These are phyloP conservation scores for Linum lewisii DNA, from an alignment of 345 rosid genomes.

Conservation along the genomic window DNA sequence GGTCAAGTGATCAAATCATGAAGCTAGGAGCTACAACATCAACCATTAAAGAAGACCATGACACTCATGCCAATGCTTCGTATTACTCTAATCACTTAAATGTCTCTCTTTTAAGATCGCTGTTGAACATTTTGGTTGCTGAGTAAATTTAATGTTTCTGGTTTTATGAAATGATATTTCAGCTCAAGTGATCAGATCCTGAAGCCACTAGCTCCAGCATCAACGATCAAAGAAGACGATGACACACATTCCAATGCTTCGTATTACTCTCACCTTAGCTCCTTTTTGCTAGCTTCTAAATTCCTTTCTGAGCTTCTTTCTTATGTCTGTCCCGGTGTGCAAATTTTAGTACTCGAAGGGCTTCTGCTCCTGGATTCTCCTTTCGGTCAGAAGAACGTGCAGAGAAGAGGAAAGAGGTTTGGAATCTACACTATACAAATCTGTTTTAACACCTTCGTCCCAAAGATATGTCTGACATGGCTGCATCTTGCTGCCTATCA, in stretches of 20 bases:
- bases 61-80: slow-evolving; percentile 72
- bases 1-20: slow-evolving; percentile 39
- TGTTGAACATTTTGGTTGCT: neutral
- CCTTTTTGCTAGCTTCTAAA: slow-evolving; percentile 17
- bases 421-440: neutral
- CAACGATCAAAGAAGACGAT: slow-evolving; percentile 57
- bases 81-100: slow-evolving; percentile 31
- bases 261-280: slow-evolving; percentile 25
- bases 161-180: slow-evolving; percentile 19
- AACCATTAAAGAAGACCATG: slow-evolving; percentile 68
- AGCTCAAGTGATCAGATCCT: slow-evolving; percentile 43
- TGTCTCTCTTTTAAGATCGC: neutral
- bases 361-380: slow-evolving; percentile 30
- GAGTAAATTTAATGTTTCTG: neutral
- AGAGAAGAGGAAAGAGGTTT: slow-evolving; percentile 29
- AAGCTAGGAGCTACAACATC: slow-evolving; percentile 30
- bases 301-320: neutral
- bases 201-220: slow-evolving; percentile 30
- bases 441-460: slow-evolving; percentile 5
- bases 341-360: slow-evolving; percentile 40
- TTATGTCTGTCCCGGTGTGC: slow-evolving; percentile 26
- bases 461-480: neutral
- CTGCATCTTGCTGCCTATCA: neutral
- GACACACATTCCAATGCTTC: slow-evolving; percentile 75
- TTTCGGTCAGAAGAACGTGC: slow-evolving; percentile 28